Percentiles rank a stretch among this genome's conserved stretches.
Conservation (phyloP, 257 asterid genomes). For the Cynanchum wilfordii region DNA sequence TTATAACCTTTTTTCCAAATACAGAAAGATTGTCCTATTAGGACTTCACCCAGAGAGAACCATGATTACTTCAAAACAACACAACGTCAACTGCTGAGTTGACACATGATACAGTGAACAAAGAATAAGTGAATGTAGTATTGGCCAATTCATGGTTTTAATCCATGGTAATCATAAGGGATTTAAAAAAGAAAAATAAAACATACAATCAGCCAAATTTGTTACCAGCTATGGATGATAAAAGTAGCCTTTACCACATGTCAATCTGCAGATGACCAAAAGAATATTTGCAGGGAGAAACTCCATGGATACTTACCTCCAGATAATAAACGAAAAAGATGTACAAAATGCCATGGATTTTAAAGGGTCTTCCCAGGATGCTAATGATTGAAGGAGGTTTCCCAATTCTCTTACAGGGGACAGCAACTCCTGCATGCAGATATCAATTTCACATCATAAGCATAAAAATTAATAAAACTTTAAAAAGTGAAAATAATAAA, state of each 20-base stretch:
- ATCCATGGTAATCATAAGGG: not conserved
- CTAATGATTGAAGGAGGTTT: slow-evolving; percentile 56
- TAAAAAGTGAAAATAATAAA: not conserved
- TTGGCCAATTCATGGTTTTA: not conserved
- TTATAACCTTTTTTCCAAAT: not conserved
- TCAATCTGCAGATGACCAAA: not conserved
- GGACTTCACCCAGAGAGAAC: not conserved
- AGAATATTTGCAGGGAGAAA: not conserved
- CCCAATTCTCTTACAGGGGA: slow-evolving; percentile 64
- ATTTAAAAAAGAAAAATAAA: not conserved
- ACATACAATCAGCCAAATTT: not conserved
- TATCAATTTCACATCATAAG: slow-evolving; percentile 7
- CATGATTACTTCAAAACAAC: not conserved
- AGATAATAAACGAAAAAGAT: slow-evolving; percentile 49
- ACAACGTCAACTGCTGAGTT: not conserved
- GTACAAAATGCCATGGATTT: slow-evolving; percentile 59
- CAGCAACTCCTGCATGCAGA: slow-evolving; percentile 74
- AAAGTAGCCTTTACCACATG: not conserved
- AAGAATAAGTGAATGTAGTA: not conserved
- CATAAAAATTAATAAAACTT: not conserved
- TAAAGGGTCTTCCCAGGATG: slow-evolving; percentile 71
- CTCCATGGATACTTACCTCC: slow-evolving; percentile 42
- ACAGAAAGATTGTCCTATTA: not conserved
- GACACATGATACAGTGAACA: not conserved
- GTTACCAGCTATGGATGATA: not conserved